phyloP scores from a whole-genome alignment of 1,284 basidiomycete genomes.

The Apiotrichum porosum region DNA sequence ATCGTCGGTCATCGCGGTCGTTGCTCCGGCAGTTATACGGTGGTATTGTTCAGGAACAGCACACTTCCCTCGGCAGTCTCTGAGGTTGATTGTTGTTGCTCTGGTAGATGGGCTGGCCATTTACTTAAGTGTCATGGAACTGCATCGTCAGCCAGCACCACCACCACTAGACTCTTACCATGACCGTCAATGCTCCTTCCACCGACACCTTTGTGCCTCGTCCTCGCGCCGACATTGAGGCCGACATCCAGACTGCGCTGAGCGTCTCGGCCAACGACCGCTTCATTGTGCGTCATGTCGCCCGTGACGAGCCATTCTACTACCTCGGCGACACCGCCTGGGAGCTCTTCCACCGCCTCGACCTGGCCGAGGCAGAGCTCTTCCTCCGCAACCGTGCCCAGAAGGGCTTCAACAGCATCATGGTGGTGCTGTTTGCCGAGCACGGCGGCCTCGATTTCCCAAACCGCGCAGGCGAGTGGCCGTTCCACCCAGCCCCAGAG shows the following conservation, averaged over 20 bases:
- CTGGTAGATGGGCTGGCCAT: too few species aligned
- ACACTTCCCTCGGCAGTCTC: too few species aligned
- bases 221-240: not conserved
- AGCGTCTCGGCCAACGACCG: not conserved
- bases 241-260: not conserved
- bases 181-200: too few species aligned
- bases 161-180: too few species aligned
- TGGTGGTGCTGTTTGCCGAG: slow-evolving; percentile 19
- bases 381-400: slow-evolving; percentile 17
- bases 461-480: slow-evolving; percentile 17
- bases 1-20: too few species aligned
- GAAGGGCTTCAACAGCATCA: slow-evolving; percentile 21
- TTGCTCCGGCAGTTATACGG: too few species aligned
- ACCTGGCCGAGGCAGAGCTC: slow-evolving; percentile 14
- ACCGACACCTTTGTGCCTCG: too few species aligned
- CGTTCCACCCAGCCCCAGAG: slow-evolving; percentile 13
- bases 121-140: too few species aligned
- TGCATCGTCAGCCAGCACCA: too few species aligned
- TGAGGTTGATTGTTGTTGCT: too few species aligned
- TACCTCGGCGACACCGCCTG: slow-evolving; percentile 26
- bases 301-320: slow-evolving; percentile 16
- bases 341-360: slow-evolving; percentile 22
- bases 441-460: slow-evolving; percentile 17
- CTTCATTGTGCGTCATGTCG: slow-evolving; percentile 4
- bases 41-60: too few species aligned